A percentile compares a stretch with the other conserved stretches of the same genome.
Evolutionary conservation across 177 flowering plant genomes (phyloP).

Genomic region (Tripterygium wilfordii): DNA sequence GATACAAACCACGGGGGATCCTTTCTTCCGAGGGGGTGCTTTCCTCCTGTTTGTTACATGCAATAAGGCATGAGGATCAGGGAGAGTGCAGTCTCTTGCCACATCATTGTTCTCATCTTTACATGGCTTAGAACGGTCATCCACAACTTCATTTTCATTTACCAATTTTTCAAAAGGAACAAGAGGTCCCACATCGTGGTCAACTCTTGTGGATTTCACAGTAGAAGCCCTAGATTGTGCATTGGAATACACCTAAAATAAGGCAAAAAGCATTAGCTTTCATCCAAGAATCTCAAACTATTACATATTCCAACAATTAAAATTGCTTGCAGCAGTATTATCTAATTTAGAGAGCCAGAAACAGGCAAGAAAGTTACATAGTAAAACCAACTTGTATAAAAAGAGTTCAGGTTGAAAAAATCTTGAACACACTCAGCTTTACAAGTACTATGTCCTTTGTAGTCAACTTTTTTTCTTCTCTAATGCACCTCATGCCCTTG

Average conservation of each 20-base stretch:
- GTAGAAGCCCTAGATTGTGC: slow-evolving; percentile 27
- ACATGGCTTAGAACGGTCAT: slow-evolving; percentile 19
- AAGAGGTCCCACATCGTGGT: slow-evolving; percentile 42
- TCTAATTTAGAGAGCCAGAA: too few relatives aligned
- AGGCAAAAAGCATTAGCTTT: not conserved
- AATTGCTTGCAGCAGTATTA: too few relatives aligned
- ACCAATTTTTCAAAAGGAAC: slow-evolving; percentile 72
- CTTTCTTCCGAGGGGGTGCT: slow-evolving; percentile 42
- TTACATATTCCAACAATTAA: not conserved
- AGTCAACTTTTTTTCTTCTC: too few relatives aligned
- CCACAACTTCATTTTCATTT: slow-evolving; percentile 27
- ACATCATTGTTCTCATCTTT: slow-evolving; percentile 15
- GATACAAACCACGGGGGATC: slow-evolving; percentile 37
- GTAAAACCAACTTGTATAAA: too few relatives aligned
- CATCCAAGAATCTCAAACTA: too few relatives aligned
- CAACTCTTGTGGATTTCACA: slow-evolving; percentile 27
- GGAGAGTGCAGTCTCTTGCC: slow-evolving; percentile 41
- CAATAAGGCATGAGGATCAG: slow-evolving; percentile 61
- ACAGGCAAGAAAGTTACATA: too few relatives aligned
- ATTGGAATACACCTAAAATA: slow-evolving; percentile 12
- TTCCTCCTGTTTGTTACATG: slow-evolving; percentile 87
- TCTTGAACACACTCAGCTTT: too few relatives aligned
- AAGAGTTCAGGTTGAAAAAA: too few relatives aligned
- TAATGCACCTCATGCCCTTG: too few relatives aligned
- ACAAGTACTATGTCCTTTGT: too few relatives aligned